These are phyloP conservation scores for Acacia crassicarpa DNA, from an alignment of 306 rosid species.

Conservation along the genomic window DNA sequence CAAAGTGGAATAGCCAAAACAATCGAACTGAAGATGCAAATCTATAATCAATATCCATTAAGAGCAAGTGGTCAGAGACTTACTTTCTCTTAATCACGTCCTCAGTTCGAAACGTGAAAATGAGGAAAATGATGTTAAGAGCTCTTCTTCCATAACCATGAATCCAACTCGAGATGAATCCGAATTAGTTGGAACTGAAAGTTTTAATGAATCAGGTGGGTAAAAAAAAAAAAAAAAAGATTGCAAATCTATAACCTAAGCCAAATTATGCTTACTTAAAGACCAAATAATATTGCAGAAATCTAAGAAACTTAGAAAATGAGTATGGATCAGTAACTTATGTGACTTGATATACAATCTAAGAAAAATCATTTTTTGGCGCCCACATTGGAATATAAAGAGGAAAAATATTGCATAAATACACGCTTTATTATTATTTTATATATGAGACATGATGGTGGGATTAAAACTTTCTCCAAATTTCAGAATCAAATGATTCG, in stretches of 20 bases:
- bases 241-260: not conserved
- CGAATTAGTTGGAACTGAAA: no score
- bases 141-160: no score
- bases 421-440: not conserved
- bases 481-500: not conserved
- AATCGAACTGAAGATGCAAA: not conserved
- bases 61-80: no score
- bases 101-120: no score
- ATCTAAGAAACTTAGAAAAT: not conserved
- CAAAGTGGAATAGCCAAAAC: not conserved
- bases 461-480: not conserved
- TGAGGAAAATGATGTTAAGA: no score
- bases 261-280: not conserved
- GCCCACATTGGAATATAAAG: not conserved
- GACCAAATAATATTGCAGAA: not conserved
- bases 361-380: not conserved
- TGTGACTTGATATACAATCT: conserved; percentile 1
- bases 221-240: no score
- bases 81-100: no score
- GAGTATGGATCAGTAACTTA: not conserved
- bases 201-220: no score
- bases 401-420: not conserved
- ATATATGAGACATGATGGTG: not conserved
- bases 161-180: no score
- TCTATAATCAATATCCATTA: not conserved